phyloP scores from a whole-genome alignment of 1,284 basidiomycete genomes.

The Malassezia dermatis region DNA sequence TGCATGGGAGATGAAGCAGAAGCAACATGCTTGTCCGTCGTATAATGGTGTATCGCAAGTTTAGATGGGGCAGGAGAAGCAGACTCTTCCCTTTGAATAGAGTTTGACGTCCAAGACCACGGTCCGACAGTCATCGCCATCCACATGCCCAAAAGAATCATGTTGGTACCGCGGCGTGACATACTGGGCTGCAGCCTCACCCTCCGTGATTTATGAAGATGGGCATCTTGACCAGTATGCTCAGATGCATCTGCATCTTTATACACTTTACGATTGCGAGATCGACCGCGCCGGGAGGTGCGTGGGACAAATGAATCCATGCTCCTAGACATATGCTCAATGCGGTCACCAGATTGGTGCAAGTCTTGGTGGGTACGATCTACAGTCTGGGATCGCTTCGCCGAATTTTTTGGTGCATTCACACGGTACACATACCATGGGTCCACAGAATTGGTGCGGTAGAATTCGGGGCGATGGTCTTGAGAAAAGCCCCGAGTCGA shows the following conservation, averaged over 20 bases:
- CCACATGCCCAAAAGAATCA: constrained; percentile 17
- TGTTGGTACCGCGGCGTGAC: constrained; percentile 14
- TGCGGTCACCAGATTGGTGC: background rate
- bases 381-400: background rate
- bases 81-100: background rate
- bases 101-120: background rate
- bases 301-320: background rate
- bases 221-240: background rate
- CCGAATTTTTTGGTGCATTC: background rate
- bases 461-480: background rate
- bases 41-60: background rate
- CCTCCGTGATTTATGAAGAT: background rate
- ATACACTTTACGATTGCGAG: background rate
- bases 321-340: background rate
- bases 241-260: background rate
- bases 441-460: background rate
- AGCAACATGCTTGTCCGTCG: background rate
- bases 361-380: background rate
- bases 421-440: constrained; percentile 5
- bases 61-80: background rate
- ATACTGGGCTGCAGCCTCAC: background rate
- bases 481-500: background rate
- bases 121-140: constrained; percentile 3
- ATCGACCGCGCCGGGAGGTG: background rate
- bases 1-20: background rate